Evolutionary conservation across 352 stramenopile genomes (phyloP).

Genomic region (Pythium brachiatum): DNA sequence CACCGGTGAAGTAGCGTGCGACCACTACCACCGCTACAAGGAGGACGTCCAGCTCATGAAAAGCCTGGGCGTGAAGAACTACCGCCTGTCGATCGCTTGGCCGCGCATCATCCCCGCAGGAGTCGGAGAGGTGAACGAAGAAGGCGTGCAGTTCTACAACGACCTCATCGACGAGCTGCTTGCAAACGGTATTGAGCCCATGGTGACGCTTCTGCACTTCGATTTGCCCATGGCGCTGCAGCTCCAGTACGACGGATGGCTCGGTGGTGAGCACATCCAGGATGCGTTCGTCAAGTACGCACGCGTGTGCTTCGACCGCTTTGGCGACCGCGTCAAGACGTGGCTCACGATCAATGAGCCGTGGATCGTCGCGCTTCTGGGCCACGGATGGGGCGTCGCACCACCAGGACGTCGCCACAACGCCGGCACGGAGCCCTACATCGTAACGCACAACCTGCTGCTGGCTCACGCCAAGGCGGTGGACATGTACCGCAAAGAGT

Average conservation of each 20-base stretch:
- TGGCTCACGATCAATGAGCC: conserved; percentile 96
- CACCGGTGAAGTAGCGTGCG: conserved; percentile 81
- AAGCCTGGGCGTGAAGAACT: conserved; percentile 82
- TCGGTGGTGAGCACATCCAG: conserved; percentile 51
- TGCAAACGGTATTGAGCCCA: conserved; percentile 69
- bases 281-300: conserved; percentile 79
- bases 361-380: conserved; percentile 49
- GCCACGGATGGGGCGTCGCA: conserved; percentile 55
- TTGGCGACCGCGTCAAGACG: conserved; percentile 87
- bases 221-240: conserved; percentile 86
- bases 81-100: conserved; percentile 93
- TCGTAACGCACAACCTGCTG: conserved; percentile 83
- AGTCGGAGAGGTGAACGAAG: conserved; percentile 61
- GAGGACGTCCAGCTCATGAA: conserved; percentile 91
- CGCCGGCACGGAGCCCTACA: conserved; percentile 31
- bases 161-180: conserved; percentile 82
- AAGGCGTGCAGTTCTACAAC: conserved; percentile 91
- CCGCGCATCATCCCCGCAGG: conserved; percentile 68
- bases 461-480: conserved; percentile 84
- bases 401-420: conserved; percentile 65
- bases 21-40: conserved; percentile 90
- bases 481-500: conserved; percentile 57
- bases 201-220: conserved; percentile 95
- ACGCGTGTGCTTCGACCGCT: conserved; percentile 81
- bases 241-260: conserved; percentile 60